Base-by-base conservation (phyloP, 352 stramenopile genomes). In the Globisporangium abappressorium region DNA sequence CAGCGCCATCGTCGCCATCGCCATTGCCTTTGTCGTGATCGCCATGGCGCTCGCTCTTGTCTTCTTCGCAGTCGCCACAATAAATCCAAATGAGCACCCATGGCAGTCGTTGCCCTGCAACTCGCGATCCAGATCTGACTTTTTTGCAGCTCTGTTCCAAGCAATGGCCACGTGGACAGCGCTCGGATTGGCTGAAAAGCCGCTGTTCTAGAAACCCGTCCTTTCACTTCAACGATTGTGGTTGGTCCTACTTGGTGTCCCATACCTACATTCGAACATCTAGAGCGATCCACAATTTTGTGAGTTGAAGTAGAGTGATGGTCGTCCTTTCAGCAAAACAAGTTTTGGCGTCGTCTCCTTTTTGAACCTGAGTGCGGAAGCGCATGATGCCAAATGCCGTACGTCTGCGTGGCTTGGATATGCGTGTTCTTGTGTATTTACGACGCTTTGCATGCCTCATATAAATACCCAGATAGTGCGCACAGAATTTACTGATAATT, bases 1-100 rank as follows among this genome's bases (percentile, higher is more conserved):
- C 12, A 74, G 62, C 64, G 72, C 70, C n/a, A 76, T 38, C 58
- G 73, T 59, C 34, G 66, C 63, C 62, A 80, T 56, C 51, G 75
- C 20, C 65, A 74, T 57, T 36, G 68, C 43, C 41, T 54, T 41
- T 34, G 65, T 43, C 59, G 54, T 63, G 12, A 49, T 69, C 60
- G 57, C 56, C 64, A 65, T 70, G 64, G 30, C 46, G 43, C 64
- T 66, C 58, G 26, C 64, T 66, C 55, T 22, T 12, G 7, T 51
- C 20, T 51, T 24, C 43, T 51, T 24, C 43, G 43, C 43, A 51
- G 59, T 59, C 47, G 6, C 18, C 47, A 11, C 62, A 68, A 56
- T 26, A 62, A 26, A 77, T 57, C 24, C 62, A 11, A 66, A 66
- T 66, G 60, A 26, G 30, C 28, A 5, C 18, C 41, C 47, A 55